phyloP scores from a whole-genome alignment of 2,329 filamentous ascomycete species.

The Aspergillus sp. region DNA sequence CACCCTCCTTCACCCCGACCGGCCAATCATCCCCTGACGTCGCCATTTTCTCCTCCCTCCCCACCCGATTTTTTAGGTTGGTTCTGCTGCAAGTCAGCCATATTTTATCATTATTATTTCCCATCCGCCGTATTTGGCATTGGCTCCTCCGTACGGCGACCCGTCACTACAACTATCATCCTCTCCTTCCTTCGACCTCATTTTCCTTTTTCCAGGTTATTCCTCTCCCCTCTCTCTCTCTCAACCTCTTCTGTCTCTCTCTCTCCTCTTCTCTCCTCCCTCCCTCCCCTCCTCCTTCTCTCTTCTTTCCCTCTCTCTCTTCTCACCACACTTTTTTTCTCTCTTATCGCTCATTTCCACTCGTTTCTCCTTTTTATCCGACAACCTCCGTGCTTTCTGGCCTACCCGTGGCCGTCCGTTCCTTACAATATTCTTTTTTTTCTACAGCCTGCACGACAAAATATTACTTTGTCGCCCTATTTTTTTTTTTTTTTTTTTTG shows the following conservation, averaged over 20 bases:
- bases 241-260: conserved; percentile 18
- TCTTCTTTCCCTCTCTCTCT: conserved; percentile 11
- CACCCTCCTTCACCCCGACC: neutral
- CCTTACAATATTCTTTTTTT: conserved; percentile 26
- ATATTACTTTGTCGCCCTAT: neutral
- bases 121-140: neutral
- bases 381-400: conserved; percentile 19
- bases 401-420: conserved; percentile 40
- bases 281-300: conserved; percentile 12
- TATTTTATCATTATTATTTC: neutral
- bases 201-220: conserved; percentile 9
- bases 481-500: neutral
- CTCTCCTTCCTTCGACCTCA: conserved; percentile 7
- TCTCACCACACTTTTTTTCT: conserved; percentile 13
- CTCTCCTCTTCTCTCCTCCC: conserved; percentile 12
- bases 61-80: neutral
- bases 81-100: conserved; percentile 5
- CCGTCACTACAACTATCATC: conserved; percentile 5
- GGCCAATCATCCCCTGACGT: conserved; percentile 13
- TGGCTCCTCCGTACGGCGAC: neutral
- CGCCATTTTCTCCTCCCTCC: conserved; percentile 10
- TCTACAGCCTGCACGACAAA: neutral
- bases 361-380: conserved; percentile 11
- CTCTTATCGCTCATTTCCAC: conserved; percentile 8
- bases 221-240: conserved; percentile 17